A percentile compares a stretch with the other conserved stretches of the same genome.
These are phyloP conservation scores for Hymenoscyphus fructigenus DNA, from an alignment of 2,329 filamentous ascomycete species.

Conservation along the genomic window DNA sequence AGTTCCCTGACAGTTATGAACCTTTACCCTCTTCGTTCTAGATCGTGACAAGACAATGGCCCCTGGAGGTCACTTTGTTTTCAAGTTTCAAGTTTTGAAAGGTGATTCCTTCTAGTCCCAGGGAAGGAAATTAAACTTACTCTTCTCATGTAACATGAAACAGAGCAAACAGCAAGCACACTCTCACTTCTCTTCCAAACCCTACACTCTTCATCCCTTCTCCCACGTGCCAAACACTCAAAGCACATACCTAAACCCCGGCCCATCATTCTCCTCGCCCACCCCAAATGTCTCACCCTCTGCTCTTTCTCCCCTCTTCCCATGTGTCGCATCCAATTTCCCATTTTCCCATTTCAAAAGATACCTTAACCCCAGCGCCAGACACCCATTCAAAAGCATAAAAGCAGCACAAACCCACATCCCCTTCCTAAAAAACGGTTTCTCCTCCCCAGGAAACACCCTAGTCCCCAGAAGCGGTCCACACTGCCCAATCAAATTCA, in stretches of 20 bases:
- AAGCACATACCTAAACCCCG: constrained; percentile 28
- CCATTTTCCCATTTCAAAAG: constrained; percentile 60
- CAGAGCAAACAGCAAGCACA: no score
- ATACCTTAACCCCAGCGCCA: constrained; percentile 53
- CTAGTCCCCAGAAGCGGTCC: constrained; percentile 64
- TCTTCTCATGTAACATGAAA: no score
- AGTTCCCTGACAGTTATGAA: no score
- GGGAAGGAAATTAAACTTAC: no score
- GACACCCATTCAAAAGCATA: constrained; percentile 56
- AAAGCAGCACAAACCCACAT: constrained; percentile 60
- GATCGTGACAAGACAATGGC: no score
- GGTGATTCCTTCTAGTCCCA: no score
- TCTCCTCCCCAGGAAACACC: constrained; percentile 53
- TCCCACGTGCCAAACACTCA: neutral
- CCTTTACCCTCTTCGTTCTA: no score
- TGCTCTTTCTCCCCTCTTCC: constrained; percentile 15
- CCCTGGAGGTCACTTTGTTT: no score
- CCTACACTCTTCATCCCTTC: no score
- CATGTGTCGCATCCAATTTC: constrained; percentile 50
- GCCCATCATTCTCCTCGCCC: constrained; percentile 32
- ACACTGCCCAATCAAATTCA: constrained; percentile 66
- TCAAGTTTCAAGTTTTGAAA: no score
- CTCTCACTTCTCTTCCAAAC: no score
- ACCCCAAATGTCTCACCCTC: constrained; percentile 2
- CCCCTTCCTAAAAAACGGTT: constrained; percentile 52